Evolutionary conservation across 208 protist genomes (phyloP).

Genomic region (Angomonas desouzai): DNA sequence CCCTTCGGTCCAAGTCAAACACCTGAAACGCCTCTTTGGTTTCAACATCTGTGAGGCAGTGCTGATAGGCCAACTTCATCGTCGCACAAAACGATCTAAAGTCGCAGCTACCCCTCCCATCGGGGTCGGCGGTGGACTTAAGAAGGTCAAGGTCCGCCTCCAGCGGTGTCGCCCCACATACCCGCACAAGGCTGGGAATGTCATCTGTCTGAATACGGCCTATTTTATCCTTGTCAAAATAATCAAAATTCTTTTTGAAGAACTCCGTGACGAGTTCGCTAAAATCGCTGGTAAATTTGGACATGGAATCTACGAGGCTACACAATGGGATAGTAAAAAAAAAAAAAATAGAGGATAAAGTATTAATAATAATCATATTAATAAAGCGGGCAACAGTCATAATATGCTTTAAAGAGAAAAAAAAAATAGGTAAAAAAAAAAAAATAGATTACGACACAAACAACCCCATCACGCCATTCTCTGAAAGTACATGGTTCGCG

Average conservation of each 20-base stretch:
- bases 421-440: conserved; percentile 15
- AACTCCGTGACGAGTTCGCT: conserved; percentile 44
- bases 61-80: conserved; percentile 54
- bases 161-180: conserved; percentile 68
- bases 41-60: conserved; percentile 57
- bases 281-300: conserved; percentile 27
- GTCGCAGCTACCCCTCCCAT: conserved; percentile 55
- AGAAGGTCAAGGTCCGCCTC: conserved; percentile 59
- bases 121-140: conserved; percentile 51
- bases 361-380: neutral
- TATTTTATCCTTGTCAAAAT: conserved; percentile 79
- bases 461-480: neutral
- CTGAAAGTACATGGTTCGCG: neutral
- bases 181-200: conserved; percentile 53
- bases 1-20: conserved; percentile 93
- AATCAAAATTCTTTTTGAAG: conserved; percentile 68
- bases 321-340: conserved; percentile 1
- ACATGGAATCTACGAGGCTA: neutral
- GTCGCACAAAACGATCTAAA: conserved; percentile 78
- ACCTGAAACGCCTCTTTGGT: conserved; percentile 90
- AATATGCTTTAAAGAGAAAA: conserved; percentile 15
- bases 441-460: conserved; percentile 5
- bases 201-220: conserved; percentile 50
- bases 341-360: neutral
- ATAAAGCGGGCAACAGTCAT: neutral